Evolutionary conservation across 129 eudicot genomes (phyloP).

Genomic region (Artemisia annua): DNA sequence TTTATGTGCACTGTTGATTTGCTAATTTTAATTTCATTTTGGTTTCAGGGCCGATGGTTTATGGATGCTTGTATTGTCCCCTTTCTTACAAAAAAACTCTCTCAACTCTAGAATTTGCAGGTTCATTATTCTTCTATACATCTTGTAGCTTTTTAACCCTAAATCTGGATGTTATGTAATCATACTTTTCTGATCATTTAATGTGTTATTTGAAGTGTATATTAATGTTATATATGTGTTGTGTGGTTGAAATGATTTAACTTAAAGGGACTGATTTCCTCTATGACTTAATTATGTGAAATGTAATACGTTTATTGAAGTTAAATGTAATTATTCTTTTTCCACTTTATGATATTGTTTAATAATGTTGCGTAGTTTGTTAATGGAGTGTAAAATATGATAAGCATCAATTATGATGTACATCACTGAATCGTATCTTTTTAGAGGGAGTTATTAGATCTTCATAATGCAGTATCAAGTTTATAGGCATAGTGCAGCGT

Average conservation of each 20-base stretch:
- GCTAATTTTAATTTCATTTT: constrained; percentile 12
- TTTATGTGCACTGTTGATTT: background rate
- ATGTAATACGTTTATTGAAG: too few relatives aligned
- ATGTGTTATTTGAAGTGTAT: background rate
- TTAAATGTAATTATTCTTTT: too few relatives aligned
- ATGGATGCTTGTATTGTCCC: constrained; percentile 93
- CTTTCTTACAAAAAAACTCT: constrained; percentile 76
- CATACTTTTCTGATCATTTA: constrained; percentile 7
- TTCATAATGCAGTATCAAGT: background rate
- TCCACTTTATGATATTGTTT: too few relatives aligned
- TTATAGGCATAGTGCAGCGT: background rate
- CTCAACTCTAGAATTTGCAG: constrained; percentile 80
- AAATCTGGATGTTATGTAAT: constrained; percentile 8
- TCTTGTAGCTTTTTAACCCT: background rate
- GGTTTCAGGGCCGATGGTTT: constrained; percentile 86
- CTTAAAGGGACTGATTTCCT: background rate
- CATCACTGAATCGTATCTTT: background rate
- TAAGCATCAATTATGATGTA: too few relatives aligned
- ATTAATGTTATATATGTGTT: background rate
- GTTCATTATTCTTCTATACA: constrained; percentile 23
- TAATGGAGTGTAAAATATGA: too few relatives aligned
- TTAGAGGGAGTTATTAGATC: background rate
- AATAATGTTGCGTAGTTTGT: too few relatives aligned
- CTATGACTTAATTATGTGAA: too few relatives aligned
- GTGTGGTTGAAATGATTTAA: background rate